Conservation (phyloP, 108 stramenopile genomes). For the Cyclotella baltica region DNA sequence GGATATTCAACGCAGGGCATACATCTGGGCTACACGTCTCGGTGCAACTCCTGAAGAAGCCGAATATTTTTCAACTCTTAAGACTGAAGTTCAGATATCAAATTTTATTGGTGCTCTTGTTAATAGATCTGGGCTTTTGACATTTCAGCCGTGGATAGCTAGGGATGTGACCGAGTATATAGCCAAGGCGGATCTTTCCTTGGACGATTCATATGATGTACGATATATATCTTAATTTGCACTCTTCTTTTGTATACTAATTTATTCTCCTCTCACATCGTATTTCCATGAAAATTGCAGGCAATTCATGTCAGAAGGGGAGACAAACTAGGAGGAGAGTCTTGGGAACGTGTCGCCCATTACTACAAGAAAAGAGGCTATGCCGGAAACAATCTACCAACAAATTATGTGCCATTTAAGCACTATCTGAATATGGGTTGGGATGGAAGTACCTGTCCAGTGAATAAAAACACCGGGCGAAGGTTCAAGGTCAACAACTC, state of each 20-base stretch:
- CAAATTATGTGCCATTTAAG: constrained; percentile 5
- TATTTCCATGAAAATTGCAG: too few relatives aligned
- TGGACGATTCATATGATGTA: constrained; percentile 6
- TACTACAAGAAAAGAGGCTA: constrained; percentile 6
- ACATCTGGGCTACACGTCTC: neutral
- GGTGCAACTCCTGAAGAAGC: neutral
- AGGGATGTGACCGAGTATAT: constrained; percentile 1
- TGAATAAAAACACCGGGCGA: neutral
- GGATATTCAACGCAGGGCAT: neutral
- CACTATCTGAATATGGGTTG: constrained; percentile 10
- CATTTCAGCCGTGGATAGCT: too few relatives aligned
- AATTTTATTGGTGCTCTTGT: neutral
- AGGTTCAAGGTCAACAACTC: neutral
- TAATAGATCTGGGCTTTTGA: neutral
- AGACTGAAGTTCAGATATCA: neutral
- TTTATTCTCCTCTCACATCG: too few relatives aligned
- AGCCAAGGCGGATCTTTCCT: neutral
- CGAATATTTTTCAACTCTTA: neutral
- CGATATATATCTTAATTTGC: too few relatives aligned
- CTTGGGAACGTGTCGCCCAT: neutral
- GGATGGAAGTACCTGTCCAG: neutral
- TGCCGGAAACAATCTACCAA: neutral
- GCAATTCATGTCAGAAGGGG: constrained; percentile 19
- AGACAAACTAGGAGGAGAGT: neutral
- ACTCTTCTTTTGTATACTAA: too few relatives aligned